These are phyloP conservation scores for Sphagnum magellanicum DNA, from an alignment of 228 moss, liverwort and hornwort genomes.

Conservation along the genomic window DNA sequence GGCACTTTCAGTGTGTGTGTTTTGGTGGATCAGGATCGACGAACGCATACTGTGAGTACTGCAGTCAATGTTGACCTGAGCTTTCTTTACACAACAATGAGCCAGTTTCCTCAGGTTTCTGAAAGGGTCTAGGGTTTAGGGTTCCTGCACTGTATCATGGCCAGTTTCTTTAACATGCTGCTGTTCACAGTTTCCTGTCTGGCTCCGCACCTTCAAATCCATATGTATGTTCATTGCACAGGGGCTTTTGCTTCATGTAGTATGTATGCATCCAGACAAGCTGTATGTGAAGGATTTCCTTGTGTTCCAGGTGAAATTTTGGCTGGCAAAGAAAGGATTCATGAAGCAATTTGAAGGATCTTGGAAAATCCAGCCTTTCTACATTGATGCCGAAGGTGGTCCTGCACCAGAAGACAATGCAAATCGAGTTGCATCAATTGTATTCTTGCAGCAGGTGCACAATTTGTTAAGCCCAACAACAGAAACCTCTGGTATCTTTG, in stretches of 20 bases:
- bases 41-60: conserved; percentile 32
- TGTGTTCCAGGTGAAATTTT: conserved; percentile 53
- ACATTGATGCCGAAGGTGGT: conserved; percentile 47
- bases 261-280: too few relatives aligned
- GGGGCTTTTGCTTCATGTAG: too few relatives aligned
- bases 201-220: too few relatives aligned
- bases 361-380: conserved; percentile 63
- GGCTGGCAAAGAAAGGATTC: conserved; percentile 66
- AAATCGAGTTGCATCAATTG: conserved; percentile 67
- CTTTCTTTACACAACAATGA: background rate
- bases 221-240: background rate
- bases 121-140: too few relatives aligned
- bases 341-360: conserved; percentile 83
- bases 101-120: background rate
- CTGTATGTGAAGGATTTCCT: background rate
- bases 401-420: conserved; percentile 18
- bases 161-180: too few relatives aligned
- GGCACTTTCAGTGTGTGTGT: conserved; percentile 71
- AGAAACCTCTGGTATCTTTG: too few relatives aligned
- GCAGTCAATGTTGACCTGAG: too few relatives aligned
- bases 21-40: conserved; percentile 69
- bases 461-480: background rate
- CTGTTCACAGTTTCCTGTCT: too few relatives aligned
- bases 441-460: conserved; percentile 60
- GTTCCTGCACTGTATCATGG: too few relatives aligned